Base-by-base conservation (phyloP, 805 yeast species). In the Hanseniaspora hatyaiensis region DNA sequence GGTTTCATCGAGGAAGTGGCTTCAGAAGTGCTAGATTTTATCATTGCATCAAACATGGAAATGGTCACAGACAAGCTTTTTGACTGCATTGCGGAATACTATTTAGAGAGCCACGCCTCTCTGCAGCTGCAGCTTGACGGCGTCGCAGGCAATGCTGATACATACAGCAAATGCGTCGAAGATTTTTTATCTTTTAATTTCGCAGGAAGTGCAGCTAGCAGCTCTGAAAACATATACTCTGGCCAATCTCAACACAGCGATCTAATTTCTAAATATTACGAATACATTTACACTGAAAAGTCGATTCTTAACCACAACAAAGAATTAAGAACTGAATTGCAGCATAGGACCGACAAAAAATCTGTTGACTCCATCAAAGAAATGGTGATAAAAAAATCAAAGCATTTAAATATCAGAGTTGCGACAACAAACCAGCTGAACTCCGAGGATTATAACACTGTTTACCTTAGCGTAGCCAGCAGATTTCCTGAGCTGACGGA, bases 381-480 rank as follows among this genome's bases (percentile, higher is more conserved):
- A 26, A 26, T 26, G 29, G 11, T 26, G 40, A 24, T 8, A 15
- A 15, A 1, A 15, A 24, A 24, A 16, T 12, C 18, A 28, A 23
- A 4, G 15, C 6, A 1, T 15, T 22, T 8, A 37, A 13, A 3
- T n/a, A n/a, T n/a, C n/a, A n/a, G n/a, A n/a, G n/a, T n/a, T n/a
- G n/a, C n/a, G n/a, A n/a, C n/a, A n/a, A n/a, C n/a, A n/a, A n/a
- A n/a, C n/a, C n/a, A n/a, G n/a, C n/a, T n/a, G n/a, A 45, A 37
- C 28, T 22, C 29, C 8, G 22, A 31, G 15, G 49, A 45, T 6
- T 45, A 45, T n/a, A 31, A 45, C 6, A 20, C 23, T 18, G 33
- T 45, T 23, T 45, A 45, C 18, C 22, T 24, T 12, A 45, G 24
- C 23, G 30, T 45, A 23, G 23, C 42, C 11, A 36, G 31, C 18